Percentiles rank a stretch among this genome's conserved stretches.
Evolutionary conservation across 2,329 filamentous ascomycete genomes (phyloP).

Genomic region (Colletotrichum cuscutae): DNA sequence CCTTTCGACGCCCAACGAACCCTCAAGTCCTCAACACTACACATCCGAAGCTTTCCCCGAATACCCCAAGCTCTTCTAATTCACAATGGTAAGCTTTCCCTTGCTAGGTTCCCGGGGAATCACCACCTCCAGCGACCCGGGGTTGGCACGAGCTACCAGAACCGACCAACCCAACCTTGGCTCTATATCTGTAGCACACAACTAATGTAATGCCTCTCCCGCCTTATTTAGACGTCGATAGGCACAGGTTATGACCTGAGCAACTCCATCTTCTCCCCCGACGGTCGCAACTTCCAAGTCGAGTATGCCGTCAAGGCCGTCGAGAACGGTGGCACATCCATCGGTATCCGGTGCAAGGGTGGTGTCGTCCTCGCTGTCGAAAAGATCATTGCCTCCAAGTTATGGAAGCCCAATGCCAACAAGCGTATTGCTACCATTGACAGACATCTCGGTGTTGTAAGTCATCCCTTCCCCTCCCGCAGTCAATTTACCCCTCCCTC

Average conservation of each 20-base stretch:
- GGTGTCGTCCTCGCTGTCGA: constrained; percentile 96
- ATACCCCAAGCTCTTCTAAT: constrained; percentile 29
- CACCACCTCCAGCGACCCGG: background rate
- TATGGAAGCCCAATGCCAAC: constrained; percentile 94
- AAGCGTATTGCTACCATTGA: constrained; percentile 97
- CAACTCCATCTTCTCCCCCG: constrained; percentile 99
- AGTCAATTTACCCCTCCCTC: constrained; percentile 4
- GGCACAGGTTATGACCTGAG: constrained; percentile 99
- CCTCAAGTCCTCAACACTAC: background rate
- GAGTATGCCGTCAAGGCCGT: constrained; percentile 99
- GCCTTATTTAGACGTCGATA: constrained; percentile 86
- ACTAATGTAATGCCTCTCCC: constrained; percentile 9
- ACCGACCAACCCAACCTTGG: background rate
- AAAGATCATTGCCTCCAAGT: constrained; percentile 95
- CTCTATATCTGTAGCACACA: background rate
- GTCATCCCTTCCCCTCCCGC: constrained; percentile 45
- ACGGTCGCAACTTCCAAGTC: constrained; percentile 98
- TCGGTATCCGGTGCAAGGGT: constrained; percentile 97
- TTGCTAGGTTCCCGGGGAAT: constrained; percentile 35
- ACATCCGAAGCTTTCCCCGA: background rate
- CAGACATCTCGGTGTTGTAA: constrained; percentile 90
- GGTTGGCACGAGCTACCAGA: constrained; percentile 17
- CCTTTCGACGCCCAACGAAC: background rate
- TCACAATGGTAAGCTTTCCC: constrained; percentile 46
- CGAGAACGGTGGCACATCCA: constrained; percentile 94